A percentile compares a stretch with the other conserved stretches of the same genome.
Conservation (phyloP, 2,329 filamentous ascomycete species). For the Fusarium sterilihyphosum region DNA sequence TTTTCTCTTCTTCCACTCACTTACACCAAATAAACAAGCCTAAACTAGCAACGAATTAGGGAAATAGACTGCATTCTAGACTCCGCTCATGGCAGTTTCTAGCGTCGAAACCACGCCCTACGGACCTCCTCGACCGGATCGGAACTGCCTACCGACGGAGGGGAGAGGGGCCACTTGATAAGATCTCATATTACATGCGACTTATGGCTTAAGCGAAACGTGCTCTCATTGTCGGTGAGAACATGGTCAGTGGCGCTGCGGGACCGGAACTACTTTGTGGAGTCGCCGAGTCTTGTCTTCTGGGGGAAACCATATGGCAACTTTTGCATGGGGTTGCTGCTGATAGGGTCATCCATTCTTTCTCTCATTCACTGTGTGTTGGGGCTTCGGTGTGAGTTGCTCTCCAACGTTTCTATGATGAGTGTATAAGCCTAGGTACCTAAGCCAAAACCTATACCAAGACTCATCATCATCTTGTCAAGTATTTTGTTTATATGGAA, state of each 20-base stretch:
- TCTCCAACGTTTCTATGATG: neutral
- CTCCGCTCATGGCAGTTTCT: conserved; percentile 16
- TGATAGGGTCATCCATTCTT: neutral
- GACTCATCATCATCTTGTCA: neutral
- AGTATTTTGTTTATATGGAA: neutral
- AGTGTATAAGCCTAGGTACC: neutral
- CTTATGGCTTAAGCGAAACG: neutral
- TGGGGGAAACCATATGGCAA: neutral
- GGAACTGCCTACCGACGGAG: conserved; percentile 20
- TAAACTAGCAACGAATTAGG: neutral
- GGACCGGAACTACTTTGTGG: conserved; percentile 8
- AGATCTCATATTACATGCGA: neutral
- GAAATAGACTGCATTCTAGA: conserved; percentile 14
- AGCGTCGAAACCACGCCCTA: conserved; percentile 18
- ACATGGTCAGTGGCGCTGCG: conserved; percentile 23
- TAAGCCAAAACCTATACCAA: neutral
- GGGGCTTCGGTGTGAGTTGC: neutral
- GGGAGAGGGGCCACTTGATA: neutral
- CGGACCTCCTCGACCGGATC: conserved; percentile 20
- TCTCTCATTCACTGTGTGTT: neutral
- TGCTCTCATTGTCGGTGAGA: neutral
- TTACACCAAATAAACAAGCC: neutral
- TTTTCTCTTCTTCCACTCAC: neutral
- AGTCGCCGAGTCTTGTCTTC: neutral
- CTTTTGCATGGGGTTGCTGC: neutral